Evolutionary conservation across 2,329 filamentous ascomycete species (phyloP), one percentile per base, ranked within the genome.

Genomic region (Xylariales sp.): DNA sequence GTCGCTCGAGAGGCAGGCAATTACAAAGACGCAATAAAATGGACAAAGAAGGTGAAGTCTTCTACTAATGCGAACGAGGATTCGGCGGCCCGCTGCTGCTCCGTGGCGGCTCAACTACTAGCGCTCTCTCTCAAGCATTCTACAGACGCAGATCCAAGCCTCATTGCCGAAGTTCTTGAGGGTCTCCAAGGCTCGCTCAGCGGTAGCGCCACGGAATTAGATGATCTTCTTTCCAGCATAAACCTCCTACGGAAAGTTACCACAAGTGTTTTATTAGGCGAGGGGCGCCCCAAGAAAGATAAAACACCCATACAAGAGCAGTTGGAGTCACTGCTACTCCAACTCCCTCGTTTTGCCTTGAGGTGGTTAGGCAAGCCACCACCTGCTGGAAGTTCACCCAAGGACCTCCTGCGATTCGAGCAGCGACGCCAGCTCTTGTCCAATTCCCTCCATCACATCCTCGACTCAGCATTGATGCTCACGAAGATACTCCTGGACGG

Each of bases 331-430:
- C 70, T 83, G 31, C 62, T 83, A 17, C 63, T 76, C 20, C 70
- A 76, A 38, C 73, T 78, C 42, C 79, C 80, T 11, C 69, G 77
- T 3, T 79, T 84, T 49, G 66, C 72, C 32, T 61, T 76, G 6
- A 69, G 79, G 31, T 84, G 80, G 76, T 61, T 83, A 3, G 80
- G 80, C 11, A 76, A 75, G 38, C 61, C 70, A 2, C 76, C 78
- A 0, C 62, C 61, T 5, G 66, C 67, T 11, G 68, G 70, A 23
- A 67, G 71, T 15, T 59, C 64, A 11, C 66, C 76, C 6, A 83
- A 83, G 46, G 73, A 78, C 8, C 61, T 74, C 24, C 52, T 82
- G 20, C 74, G 79, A 25, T 80, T 79, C 51, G 78, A 83, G 44
- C 76, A 83, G 45, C 67, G 78, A 25, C 70, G 74, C 24, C 70